phyloP scores from a whole-genome alignment of 257 asterid genomes.

The Solanum appendiculatum region DNA sequence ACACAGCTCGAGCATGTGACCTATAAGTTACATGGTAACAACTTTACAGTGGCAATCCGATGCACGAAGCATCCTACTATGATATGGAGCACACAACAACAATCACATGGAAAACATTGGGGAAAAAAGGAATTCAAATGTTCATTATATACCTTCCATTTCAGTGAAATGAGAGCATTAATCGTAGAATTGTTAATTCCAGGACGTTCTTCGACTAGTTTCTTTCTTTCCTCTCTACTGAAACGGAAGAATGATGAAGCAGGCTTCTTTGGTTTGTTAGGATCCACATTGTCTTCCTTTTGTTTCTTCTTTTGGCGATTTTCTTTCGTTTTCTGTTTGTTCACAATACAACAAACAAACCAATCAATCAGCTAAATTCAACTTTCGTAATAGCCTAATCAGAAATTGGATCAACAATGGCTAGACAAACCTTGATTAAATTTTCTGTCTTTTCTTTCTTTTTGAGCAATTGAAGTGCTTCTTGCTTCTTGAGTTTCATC shows the following conservation, averaged over 20 bases:
- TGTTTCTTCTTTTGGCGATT: constrained; percentile 41
- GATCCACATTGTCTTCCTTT: constrained; percentile 54
- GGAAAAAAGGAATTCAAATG: neutral
- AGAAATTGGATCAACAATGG: neutral
- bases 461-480: constrained; percentile 86
- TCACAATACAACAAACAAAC: neutral
- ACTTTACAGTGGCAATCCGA: neutral
- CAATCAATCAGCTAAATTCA: neutral
- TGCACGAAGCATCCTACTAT: neutral
- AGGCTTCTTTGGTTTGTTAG: constrained; percentile 84
- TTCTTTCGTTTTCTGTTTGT: constrained; percentile 63
- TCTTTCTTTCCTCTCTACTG: constrained; percentile 72
- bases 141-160: constrained; percentile 60
- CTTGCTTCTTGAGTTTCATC: constrained; percentile 73
- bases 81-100: neutral
- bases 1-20: neutral
- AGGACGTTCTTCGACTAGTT: constrained; percentile 42
- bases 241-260: constrained; percentile 73
- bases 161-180: constrained; percentile 63
- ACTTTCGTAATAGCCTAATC: neutral
- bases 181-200: constrained; percentile 48
- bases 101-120: no score
- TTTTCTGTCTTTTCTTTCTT: constrained; percentile 79
- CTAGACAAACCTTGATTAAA: constrained; percentile 49
- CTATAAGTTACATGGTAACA: no score